Conservation (phyloP, 768 basidiomycete genomes). For the Mycena maculata region DNA sequence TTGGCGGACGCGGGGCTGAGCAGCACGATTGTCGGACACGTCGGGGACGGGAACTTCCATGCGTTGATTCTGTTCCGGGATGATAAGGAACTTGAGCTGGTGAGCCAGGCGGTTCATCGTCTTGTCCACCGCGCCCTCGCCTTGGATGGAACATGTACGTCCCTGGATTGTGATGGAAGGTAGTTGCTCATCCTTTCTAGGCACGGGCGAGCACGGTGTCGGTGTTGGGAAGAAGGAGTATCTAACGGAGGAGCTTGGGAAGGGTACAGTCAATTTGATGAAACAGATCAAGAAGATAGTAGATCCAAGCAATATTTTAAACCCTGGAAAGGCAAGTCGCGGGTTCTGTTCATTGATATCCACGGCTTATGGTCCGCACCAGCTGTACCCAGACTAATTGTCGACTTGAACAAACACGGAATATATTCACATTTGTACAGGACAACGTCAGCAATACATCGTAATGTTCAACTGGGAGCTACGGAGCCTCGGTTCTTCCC, state of each 20-base stretch:
- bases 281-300: slow-evolving; percentile 82
- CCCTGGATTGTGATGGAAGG: background rate
- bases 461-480: slow-evolving; percentile 18
- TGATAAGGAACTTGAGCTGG: slow-evolving; percentile 66
- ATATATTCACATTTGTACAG: background rate
- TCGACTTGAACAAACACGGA: background rate
- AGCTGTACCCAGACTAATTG: slow-evolving; percentile 25
- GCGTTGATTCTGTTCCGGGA: slow-evolving; percentile 68
- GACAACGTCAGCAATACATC: slow-evolving; percentile 24
- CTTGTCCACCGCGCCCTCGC: slow-evolving; percentile 77
- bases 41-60: slow-evolving; percentile 77
- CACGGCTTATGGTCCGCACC: background rate
- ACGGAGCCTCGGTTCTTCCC: background rate
- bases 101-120: slow-evolving; percentile 72
- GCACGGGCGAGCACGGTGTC: slow-evolving; percentile 90
- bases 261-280: slow-evolving; percentile 87
- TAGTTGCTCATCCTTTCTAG: slow-evolving; percentile 46
- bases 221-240: slow-evolving; percentile 90
- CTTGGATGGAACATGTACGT: slow-evolving; percentile 82
- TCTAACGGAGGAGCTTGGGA: slow-evolving; percentile 84
- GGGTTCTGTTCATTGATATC: background rate
- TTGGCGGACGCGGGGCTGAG: slow-evolving; percentile 64
- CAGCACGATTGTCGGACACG: slow-evolving; percentile 63
- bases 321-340: slow-evolving; percentile 78
- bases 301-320: slow-evolving; percentile 85